Evolutionary conservation across 208 protist species (phyloP).

Genomic region (Novymonas esmeraldas): DNA sequence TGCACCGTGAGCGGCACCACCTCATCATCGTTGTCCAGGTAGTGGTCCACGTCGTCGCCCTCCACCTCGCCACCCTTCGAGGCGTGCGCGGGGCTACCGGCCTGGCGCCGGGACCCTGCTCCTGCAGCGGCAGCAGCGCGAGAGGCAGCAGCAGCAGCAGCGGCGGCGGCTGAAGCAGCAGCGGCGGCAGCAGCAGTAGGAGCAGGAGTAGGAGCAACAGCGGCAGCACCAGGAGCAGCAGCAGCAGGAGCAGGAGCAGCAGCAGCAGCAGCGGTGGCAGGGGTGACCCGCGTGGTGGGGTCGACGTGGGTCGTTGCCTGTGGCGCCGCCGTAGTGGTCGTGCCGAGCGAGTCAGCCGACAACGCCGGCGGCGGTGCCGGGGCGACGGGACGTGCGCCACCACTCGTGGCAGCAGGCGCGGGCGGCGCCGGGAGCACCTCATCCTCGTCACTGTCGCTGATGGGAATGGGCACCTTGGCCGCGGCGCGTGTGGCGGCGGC

Average conservation of each 20-base stretch:
- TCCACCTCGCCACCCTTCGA: slow-evolving; percentile 22
- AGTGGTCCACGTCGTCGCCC: slow-evolving; percentile 51
- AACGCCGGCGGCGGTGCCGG: background rate
- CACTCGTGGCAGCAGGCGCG: background rate
- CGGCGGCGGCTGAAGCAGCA: too few species aligned
- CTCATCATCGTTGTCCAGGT: slow-evolving; percentile 40
- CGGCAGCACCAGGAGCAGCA: background rate
- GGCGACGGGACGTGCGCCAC: background rate
- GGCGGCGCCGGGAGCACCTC: background rate
- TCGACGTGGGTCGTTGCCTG: background rate
- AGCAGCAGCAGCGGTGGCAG: background rate
- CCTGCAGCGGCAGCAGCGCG: too few species aligned
- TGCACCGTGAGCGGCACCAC: slow-evolving; percentile 58
- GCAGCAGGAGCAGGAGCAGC: background rate
- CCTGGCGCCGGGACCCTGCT: background rate
- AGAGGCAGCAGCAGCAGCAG: too few species aligned
- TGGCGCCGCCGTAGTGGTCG: background rate
- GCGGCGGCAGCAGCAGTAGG: background rate
- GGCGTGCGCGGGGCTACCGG: slow-evolving; percentile 3
- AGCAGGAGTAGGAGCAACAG: background rate
- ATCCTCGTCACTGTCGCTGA: slow-evolving; percentile 13
- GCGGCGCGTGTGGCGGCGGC: slow-evolving; percentile 18
- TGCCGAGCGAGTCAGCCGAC: background rate
- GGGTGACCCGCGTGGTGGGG: background rate
- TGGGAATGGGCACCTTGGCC: slow-evolving; percentile 24